Evolutionary conservation across 495 filamentous ascomycete genomes (phyloP).

Genomic region (Penicillium waksmanii): DNA sequence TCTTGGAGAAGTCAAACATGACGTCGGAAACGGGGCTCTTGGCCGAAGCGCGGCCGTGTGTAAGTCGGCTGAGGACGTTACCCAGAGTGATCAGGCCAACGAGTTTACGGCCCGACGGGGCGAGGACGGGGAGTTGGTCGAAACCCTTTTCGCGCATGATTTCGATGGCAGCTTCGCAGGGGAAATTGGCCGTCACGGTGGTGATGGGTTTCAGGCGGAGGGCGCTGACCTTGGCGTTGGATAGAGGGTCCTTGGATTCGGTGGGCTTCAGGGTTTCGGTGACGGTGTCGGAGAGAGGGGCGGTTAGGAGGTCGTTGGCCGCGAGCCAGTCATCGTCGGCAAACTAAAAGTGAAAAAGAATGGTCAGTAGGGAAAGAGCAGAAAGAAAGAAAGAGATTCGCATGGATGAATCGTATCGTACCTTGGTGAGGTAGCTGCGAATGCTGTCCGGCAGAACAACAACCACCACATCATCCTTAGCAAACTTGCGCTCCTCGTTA

Average conservation of each 20-base stretch:
- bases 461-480: slow-evolving; percentile 81
- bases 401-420: slow-evolving; percentile 24
- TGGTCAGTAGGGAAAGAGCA: slow-evolving; percentile 7
- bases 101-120: slow-evolving; percentile 66
- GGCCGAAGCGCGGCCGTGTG: slow-evolving; percentile 72
- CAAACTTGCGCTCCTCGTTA: slow-evolving; percentile 72
- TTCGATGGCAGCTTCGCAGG: slow-evolving; percentile 86
- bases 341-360: slow-evolving; percentile 53
- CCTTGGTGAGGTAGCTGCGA: slow-evolving; percentile 95
- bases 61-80: slow-evolving; percentile 89
- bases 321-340: slow-evolving; percentile 98
- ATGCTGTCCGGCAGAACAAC: slow-evolving; percentile 95
- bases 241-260: slow-evolving; percentile 59
- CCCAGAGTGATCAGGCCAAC: slow-evolving; percentile 92
- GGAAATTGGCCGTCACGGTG: slow-evolving; percentile 67
- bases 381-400: not conserved
- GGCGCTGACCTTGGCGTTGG: slow-evolving; percentile 72
- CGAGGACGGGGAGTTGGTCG: slow-evolving; percentile 91
- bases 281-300: slow-evolving; percentile 51
- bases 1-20: slow-evolving; percentile 92
- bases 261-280: slow-evolving; percentile 17
- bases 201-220: slow-evolving; percentile 91
- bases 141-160: slow-evolving; percentile 97
- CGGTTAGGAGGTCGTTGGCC: slow-evolving; percentile 83
- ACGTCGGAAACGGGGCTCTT: slow-evolving; percentile 77